Evolutionary conservation across 768 basidiomycete genomes (phyloP), one percentile per base, ranked within the genome.

Genomic region (Strobilomyces dryophilus): DNA sequence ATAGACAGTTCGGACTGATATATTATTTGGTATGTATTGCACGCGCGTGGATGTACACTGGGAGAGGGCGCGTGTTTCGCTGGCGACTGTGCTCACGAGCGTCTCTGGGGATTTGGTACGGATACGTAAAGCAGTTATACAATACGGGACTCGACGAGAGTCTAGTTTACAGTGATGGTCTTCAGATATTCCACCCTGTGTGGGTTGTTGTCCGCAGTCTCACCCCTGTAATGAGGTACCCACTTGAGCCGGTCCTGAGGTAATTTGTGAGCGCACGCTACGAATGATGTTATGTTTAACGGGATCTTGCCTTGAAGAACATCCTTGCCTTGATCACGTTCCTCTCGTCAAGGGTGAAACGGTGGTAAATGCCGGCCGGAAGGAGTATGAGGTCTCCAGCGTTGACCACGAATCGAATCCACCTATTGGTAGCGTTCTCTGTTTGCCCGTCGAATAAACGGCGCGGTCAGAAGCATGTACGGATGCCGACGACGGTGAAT

Each of bases 361-460:
- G 87, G 72, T 98, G 95, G 69, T 94, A 97, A 61, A 95, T 92
- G 0, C 92, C 93, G 17, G 90, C 81, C 1, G 95, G 95, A 39
- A 98, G 70, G 49, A 97, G 84, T 48, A 97, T 70, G 45, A 98
- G 78, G 65, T 97, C 95, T 2, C 92, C 91, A 5, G 85, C 79
- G 10, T 75, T 74, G 15, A 95, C 74, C 7, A 81, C 81, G 36
- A 93, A 74, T 52, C 94, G 81, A 60, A 97, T 87, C 95, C 95
- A 97, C 7, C 72, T 70, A 55, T 92, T 80, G 2, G 80, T 75
- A 1, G 80, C 74, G 8, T 79, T 73, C 65, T 91, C 88, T 91
- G n/a, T 49, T 24, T 15, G 9, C 5, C 8, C 39, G 9, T 8
- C 18, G 18, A 2, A 20, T 1, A 27, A 29, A 31, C 12, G 4